Conservation (phyloP, 2,329 filamentous ascomycete genomes). For the Diaporthe longicolla region DNA sequence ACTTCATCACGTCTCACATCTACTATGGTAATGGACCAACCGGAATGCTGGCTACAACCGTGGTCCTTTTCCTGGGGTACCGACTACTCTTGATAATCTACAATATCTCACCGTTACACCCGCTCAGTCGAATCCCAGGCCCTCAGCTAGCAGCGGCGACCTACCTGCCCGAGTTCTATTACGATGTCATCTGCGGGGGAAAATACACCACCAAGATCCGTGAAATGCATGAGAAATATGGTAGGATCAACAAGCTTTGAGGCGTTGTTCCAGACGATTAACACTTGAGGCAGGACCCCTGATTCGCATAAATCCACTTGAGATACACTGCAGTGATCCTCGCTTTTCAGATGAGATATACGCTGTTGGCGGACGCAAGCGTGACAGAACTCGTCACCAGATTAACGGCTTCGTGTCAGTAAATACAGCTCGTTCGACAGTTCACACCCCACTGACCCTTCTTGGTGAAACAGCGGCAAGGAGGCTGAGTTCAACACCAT, state of each 20-base stretch:
- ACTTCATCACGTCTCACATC: not conserved
- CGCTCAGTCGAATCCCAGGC: conserved; percentile 22
- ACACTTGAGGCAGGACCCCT: conserved; percentile 19
- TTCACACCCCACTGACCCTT: not conserved
- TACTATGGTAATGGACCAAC: not conserved
- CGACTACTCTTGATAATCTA: conserved; percentile 3
- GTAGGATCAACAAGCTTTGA: not conserved
- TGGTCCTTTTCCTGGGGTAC: not conserved
- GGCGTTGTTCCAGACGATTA: not conserved
- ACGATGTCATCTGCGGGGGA: conserved; percentile 20
- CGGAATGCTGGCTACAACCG: not conserved
- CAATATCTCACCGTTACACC: conserved; percentile 28
- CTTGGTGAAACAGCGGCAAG: not conserved
- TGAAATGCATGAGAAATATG: conserved; percentile 33
- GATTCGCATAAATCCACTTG: conserved; percentile 34
- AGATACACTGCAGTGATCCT: conserved; percentile 35
- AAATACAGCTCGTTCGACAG: not conserved
- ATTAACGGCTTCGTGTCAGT: conserved; percentile 11
- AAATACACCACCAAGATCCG: conserved; percentile 27
- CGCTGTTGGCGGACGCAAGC: conserved; percentile 28
- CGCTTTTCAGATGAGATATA: conserved; percentile 32
- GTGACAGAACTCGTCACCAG: conserved; percentile 25
- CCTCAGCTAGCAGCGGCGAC: conserved; percentile 30
- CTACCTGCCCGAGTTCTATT: conserved; percentile 34
- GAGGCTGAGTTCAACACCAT: conserved; percentile 12